Evolutionary conservation across 345 rosid species (phyloP).

Genomic region (Odontarrhena argentea): DNA sequence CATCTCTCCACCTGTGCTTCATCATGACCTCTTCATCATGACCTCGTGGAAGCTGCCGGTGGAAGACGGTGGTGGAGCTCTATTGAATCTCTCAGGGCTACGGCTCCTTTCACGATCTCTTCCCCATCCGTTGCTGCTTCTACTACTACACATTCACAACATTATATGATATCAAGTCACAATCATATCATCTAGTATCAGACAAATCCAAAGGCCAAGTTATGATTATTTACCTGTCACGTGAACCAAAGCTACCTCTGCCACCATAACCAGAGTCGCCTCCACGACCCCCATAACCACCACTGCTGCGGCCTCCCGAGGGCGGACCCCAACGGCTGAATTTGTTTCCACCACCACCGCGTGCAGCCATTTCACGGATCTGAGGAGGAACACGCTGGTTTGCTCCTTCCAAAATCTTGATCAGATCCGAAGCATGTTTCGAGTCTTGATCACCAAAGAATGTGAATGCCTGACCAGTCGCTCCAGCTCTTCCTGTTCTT

Average conservation of each 20-base stretch:
- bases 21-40: conserved; percentile 62
- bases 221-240: conserved; percentile 57
- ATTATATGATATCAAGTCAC: conserved; percentile 2
- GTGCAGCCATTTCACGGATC: conserved; percentile 84
- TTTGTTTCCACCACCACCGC: conserved; percentile 71
- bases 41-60: conserved; percentile 68
- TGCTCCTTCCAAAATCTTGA: conserved; percentile 92
- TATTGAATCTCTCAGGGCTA: conserved; percentile 61
- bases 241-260: conserved; percentile 54
- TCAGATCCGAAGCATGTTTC: conserved; percentile 80
- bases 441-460: conserved; percentile 93
- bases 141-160: conserved; percentile 36
- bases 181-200: neutral
- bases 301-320: conserved; percentile 67
- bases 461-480: conserved; percentile 85
- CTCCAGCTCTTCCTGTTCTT: conserved; percentile 98
- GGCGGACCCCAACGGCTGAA: conserved; percentile 76
- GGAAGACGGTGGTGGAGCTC: conserved; percentile 41
- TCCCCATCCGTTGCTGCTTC: conserved; percentile 54
- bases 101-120: conserved; percentile 52
- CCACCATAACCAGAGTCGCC: conserved; percentile 42
- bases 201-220: neutral
- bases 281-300: conserved; percentile 61
- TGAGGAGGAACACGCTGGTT: conserved; percentile 83
- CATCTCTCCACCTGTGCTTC: conserved; percentile 25